phyloP scores from a whole-genome alignment of 208 protist species.

The Leishmania guyanensis region DNA sequence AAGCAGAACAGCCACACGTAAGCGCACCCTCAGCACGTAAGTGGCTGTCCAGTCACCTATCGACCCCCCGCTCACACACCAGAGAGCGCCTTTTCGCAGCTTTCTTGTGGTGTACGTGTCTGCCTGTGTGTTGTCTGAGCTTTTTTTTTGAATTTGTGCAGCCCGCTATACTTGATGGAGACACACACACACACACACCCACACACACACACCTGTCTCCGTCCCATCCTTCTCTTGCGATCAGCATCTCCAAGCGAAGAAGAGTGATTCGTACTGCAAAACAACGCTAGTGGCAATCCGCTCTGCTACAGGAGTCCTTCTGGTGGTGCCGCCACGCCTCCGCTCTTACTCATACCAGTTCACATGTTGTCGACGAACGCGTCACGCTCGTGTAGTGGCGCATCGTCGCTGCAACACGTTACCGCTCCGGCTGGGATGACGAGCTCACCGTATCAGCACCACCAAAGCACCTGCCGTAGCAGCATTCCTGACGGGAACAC shows the following conservation, averaged over 20 bases:
- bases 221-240: background rate
- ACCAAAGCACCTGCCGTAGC: background rate
- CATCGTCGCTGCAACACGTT: background rate
- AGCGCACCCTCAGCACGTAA: background rate
- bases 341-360: background rate
- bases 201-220: background rate
- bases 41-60: background rate
- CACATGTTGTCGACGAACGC: background rate
- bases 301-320: background rate
- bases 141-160: background rate
- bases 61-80: background rate
- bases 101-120: background rate
- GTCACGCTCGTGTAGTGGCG: background rate
- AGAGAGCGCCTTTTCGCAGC: no score
- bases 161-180: background rate
- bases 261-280: background rate
- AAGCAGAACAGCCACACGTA: background rate
- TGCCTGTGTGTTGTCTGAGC: background rate
- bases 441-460: background rate
- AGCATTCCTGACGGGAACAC: background rate
- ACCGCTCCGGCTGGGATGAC: background rate
- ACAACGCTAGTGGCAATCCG: background rate
- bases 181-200: background rate
- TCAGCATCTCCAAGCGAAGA: background rate
- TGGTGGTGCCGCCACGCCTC: background rate